Evolutionary conservation across 148 eudicot species (phyloP).

Genomic region (Chenopodium suecicum): DNA sequence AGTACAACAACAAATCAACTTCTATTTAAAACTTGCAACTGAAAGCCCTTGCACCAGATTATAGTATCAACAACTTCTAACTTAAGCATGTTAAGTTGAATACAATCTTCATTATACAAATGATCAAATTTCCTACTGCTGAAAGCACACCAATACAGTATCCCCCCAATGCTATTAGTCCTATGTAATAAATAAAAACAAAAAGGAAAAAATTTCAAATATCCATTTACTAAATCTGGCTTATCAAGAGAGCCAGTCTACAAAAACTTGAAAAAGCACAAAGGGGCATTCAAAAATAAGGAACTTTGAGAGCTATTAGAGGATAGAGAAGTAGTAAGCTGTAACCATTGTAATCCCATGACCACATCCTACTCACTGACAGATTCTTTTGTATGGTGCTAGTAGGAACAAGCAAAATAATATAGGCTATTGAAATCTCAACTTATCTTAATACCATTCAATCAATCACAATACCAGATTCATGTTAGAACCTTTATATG

Average conservation of each 20-base stretch:
- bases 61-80: not conserved
- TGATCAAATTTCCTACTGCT: not conserved
- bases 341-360: not conserved
- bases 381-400: not conserved
- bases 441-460: not conserved
- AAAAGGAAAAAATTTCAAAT: too few species aligned
- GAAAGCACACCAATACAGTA: not conserved
- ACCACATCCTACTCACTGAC: not conserved
- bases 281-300: too few species aligned
- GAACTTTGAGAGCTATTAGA: too few species aligned
- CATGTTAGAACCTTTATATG: not conserved
- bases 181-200: too few species aligned
- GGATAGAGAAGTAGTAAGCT: not conserved
- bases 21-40: not conserved
- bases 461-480: not conserved
- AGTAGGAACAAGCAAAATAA: not conserved
- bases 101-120: not conserved
- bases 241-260: not conserved
- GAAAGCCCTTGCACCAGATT: not conserved
- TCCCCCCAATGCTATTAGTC: not conserved
- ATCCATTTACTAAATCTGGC: not conserved
- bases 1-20: not conserved
- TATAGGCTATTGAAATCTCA: not conserved
- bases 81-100: not conserved
- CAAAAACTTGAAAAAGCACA: not conserved